These are phyloP conservation scores for Fusarium scirpi DNA, from an alignment of 2,329 filamentous ascomycete genomes.

Conservation along the genomic window DNA sequence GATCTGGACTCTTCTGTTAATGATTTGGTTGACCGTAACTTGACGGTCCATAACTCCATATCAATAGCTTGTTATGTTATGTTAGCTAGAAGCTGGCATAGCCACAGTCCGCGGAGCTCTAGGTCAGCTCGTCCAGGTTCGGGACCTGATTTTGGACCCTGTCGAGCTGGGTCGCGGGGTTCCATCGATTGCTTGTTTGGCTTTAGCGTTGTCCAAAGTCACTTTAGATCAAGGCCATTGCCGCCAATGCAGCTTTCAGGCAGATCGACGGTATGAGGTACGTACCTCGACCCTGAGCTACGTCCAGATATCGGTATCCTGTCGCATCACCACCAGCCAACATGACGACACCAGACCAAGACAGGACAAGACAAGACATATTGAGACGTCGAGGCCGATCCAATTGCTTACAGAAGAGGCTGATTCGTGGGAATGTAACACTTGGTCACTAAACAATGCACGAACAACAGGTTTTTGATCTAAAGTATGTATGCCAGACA, in stretches of 20 bases:
- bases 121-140: conserved; percentile 45
- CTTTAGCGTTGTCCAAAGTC: conserved; percentile 36
- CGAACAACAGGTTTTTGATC: conserved; percentile 36
- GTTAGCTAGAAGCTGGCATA: conserved; percentile 27
- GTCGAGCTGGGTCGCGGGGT: conserved; percentile 41
- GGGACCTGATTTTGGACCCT: conserved; percentile 41
- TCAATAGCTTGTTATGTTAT: conserved; percentile 17
- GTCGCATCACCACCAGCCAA: conserved; percentile 14
- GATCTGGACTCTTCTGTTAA: conserved; percentile 3
- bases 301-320: background rate
- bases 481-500: conserved; percentile 6
- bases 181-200: conserved; percentile 29
- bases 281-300: conserved; percentile 30
- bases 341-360: conserved; percentile 36
- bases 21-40: conserved; percentile 19
- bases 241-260: conserved; percentile 44
- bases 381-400: conserved; percentile 24
- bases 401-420: conserved; percentile 31
- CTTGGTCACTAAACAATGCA: conserved; percentile 13
- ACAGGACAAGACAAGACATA: conserved; percentile 16
- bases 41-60: conserved; percentile 11
- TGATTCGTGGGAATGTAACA: conserved; percentile 31
- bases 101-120: conserved; percentile 34
- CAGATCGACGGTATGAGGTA: conserved; percentile 34
- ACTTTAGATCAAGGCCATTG: conserved; percentile 30